A percentile compares a stretch with the other conserved stretches of the same genome.
phyloP scores from a whole-genome alignment of 2,329 filamentous ascomycete species.

The Coniochaeta sp. region DNA sequence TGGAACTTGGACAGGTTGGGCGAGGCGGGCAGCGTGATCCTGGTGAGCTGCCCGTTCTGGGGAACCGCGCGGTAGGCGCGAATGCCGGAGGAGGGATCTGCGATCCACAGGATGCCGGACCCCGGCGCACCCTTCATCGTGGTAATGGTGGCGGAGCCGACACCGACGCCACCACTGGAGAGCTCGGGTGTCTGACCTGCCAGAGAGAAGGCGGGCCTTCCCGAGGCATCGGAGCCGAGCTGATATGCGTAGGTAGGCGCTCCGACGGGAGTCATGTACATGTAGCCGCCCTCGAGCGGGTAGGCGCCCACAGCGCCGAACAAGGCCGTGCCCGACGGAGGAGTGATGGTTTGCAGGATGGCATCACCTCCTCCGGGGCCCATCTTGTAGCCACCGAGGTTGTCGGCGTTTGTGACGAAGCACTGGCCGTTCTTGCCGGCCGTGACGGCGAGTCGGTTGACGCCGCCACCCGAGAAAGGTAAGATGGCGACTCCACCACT shows the following conservation, averaged over 20 bases:
- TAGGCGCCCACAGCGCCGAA: slow-evolving; percentile 31
- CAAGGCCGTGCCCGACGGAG: slow-evolving; percentile 18
- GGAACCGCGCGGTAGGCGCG: no score
- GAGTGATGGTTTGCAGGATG: slow-evolving; percentile 15
- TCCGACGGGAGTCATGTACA: slow-evolving; percentile 18
- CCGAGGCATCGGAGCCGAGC: slow-evolving; percentile 15
- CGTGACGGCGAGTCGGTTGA: slow-evolving; percentile 26
- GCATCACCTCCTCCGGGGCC: slow-evolving; percentile 23
- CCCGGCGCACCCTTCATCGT: no score
- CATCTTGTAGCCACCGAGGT: slow-evolving; percentile 29
- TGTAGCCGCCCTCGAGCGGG: slow-evolving; percentile 32
- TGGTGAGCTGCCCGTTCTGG: no score
- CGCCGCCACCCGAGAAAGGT: slow-evolving; percentile 24
- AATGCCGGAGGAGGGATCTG: no score
- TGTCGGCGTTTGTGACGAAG: slow-evolving; percentile 32
- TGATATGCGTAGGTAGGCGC: slow-evolving; percentile 20
- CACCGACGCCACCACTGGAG: no score
- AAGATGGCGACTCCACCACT: slow-evolving; percentile 24
- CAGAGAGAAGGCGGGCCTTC: slow-evolving; percentile 22
- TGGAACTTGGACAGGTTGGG: no score
- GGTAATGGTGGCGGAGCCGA: no score
- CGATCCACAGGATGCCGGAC: no score
- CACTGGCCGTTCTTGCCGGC: background rate
- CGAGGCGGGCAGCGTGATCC: no score
- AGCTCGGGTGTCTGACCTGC: slow-evolving; percentile 20